Base-by-base conservation (phyloP, 139 green algal genomes). In the Chlorella sp. region DNA sequence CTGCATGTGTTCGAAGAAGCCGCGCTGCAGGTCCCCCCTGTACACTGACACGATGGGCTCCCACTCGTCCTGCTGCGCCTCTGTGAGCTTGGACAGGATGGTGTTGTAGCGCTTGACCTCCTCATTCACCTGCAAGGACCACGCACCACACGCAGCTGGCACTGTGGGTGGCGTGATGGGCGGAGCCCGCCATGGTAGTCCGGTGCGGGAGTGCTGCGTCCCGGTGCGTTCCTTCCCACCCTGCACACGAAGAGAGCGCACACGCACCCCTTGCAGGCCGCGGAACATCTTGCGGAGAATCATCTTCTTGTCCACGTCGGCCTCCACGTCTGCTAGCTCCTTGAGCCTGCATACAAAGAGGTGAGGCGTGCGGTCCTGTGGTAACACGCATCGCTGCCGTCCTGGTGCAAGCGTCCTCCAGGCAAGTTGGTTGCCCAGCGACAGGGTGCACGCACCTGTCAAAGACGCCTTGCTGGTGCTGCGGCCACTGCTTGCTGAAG, bases 1-100 rank as follows among this genome's bases (percentile, higher is more conserved):
- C 79, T 85, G 76, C 71, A 85, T 73, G 67, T 87, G 84, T 67
- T 89, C 84, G 62, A 89, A 89, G 67, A 87, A 89, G 24, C 73
- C 30, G n/a, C 70, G 63, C 69, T 82, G 81, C 62, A 87, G 77
- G 74, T 87, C 81, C 0, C 75, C 79, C 2, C 81, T 69, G 72
- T 84, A 83, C 6, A 71, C 42, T 0, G 84, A 73, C 62, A 87
- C 78, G 5, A 89, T 73, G 1, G 84, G 79, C 35, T 86, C 79
- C 84, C 84, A 89, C 77, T 89, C 79, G 33, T 88, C 83, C 35
- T 86, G 69, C n/a, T 73, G 72, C 26, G 77, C 83, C 2, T 76
- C 72, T 3, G 68, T 34, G 64, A 89, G 83, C 74, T 84, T 80
- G 32, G 67, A n/a, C 31, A 89, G 72, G 30, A 82, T 55, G 22